phyloP scores from a whole-genome alignment of 2,329 filamentous ascomycete genomes.

The Colletotrichum chrysophilum region DNA sequence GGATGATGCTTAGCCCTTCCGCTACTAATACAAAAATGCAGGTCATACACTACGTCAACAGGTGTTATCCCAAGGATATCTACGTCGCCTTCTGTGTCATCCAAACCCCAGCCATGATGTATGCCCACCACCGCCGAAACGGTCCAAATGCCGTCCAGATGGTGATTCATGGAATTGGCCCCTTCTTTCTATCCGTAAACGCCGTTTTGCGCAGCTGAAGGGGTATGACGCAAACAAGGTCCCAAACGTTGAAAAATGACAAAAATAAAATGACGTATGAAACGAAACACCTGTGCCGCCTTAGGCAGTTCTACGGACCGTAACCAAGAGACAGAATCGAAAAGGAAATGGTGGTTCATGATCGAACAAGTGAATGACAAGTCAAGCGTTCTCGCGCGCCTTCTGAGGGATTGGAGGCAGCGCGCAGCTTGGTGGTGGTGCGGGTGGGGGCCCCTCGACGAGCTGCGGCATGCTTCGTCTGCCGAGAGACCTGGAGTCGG shows the following conservation, averaged over 20 bases:
- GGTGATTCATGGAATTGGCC: not conserved
- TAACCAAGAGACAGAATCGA: not conserved
- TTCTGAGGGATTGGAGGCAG: slow-evolving; percentile 55
- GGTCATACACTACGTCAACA: slow-evolving; percentile 6
- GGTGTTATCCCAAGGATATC: not conserved
- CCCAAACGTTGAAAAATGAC: not conserved
- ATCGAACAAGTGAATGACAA: not conserved
- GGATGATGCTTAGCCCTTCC: not conserved
- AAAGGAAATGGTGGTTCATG: not conserved
- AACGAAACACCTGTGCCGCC: not conserved
- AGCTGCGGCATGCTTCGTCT: slow-evolving; percentile 58
- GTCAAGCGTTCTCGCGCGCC: not conserved
- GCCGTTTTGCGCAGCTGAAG: slow-evolving; percentile 19
- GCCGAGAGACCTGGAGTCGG: slow-evolving; percentile 27
- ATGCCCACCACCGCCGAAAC: not conserved
- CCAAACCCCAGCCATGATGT: slow-evolving; percentile 7
- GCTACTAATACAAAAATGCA: not conserved
- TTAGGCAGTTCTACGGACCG: not conserved
- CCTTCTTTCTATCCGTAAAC: slow-evolving; percentile 12
- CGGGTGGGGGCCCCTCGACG: slow-evolving; percentile 55
- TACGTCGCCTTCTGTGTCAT: not conserved
- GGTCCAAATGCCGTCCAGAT: slow-evolving; percentile 8
- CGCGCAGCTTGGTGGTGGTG: slow-evolving; percentile 59
- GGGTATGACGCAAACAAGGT: slow-evolving; percentile 20
- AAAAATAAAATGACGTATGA: not conserved